A percentile compares a stretch with the other conserved stretches of the same genome.
Conservation (phyloP, 768 basidiomycete species). For the Termitomyces titanicus region DNA sequence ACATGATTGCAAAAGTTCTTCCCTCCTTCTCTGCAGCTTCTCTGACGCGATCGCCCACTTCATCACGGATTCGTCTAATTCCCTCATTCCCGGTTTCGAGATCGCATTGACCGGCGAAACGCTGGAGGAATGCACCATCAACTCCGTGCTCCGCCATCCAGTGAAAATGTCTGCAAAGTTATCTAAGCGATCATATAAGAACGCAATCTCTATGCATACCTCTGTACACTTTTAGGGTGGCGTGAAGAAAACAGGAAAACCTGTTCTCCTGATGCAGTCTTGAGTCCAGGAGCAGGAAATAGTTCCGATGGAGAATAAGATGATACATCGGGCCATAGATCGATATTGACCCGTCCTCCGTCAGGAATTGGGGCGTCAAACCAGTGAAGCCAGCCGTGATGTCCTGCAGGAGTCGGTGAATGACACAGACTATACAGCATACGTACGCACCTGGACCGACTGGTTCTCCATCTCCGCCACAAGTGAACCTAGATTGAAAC, state of each 20-base stretch:
- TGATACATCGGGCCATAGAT: conserved; percentile 79
- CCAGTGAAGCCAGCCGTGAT: conserved; percentile 90
- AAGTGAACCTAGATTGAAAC: conserved; percentile 56
- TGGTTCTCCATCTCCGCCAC: conserved; percentile 63
- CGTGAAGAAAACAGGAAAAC: conserved; percentile 77
- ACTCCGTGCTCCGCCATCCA: conserved; percentile 85
- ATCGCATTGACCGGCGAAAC: conserved; percentile 70
- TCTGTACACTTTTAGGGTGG: conserved; percentile 67
- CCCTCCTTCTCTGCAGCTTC: conserved; percentile 80
- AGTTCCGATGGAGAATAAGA: conserved; percentile 69
- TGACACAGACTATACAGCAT: background rate
- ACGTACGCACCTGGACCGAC: conserved; percentile 49
- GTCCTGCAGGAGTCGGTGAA: conserved; percentile 32
- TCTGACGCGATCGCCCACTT: conserved; percentile 63
- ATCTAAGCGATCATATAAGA: conserved; percentile 1
- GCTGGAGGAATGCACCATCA: conserved; percentile 79
- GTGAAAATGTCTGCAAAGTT: conserved; percentile 52
- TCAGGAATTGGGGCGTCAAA: conserved; percentile 62
- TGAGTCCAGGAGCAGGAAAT: conserved; percentile 65
- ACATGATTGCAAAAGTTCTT: conserved; percentile 85
- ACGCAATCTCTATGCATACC: conserved; percentile 26
- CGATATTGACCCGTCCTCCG: conserved; percentile 70
- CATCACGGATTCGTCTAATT: conserved; percentile 63
- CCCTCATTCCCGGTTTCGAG: conserved; percentile 50
- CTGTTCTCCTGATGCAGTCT: conserved; percentile 50